Base-by-base conservation (phyloP, 139 green algal genomes). In the Closterium sp. region DNA sequence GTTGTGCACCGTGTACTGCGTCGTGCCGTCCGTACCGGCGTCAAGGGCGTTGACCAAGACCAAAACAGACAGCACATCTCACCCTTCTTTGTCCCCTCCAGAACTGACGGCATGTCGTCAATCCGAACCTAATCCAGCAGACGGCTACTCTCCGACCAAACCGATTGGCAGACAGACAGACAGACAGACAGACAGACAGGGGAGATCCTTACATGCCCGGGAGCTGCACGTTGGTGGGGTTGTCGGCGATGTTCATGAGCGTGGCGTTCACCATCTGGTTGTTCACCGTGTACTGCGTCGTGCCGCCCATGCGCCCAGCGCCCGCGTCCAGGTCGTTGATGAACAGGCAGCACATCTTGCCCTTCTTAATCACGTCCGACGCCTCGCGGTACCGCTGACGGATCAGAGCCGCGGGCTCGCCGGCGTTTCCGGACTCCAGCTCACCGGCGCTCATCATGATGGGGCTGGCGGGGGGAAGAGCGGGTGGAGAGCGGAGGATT, bases 1-100 rank as follows among this genome's bases (percentile, higher is more conserved):
- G n/a, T n/a, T n/a, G n/a, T n/a, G n/a, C n/a, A 99, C 98, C 35
- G 98, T 99, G 97, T 99, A 99, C 96, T 99, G 98, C 28, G 98
- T 55, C 36, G 36, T 55, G 36, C 36, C 98, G 95, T 85, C 97
- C 97, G 30, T 97, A 97, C 91, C 99, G 95, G n/a, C n/a, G n/a
- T n/a, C n/a, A n/a, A n/a, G n/a, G n/a, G n/a, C n/a, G n/a, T n/a
- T n/a, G n/a, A n/a, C n/a, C n/a, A n/a, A n/a, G n/a, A n/a, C n/a
- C n/a, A n/a, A n/a, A n/a, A n/a, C n/a, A n/a, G n/a, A n/a, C n/a
- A n/a, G n/a, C n/a, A n/a, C n/a, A n/a, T n/a, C n/a, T n/a, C n/a
- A n/a, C n/a, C n/a, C n/a, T n/a, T n/a, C n/a, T n/a, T n/a, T n/a
- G n/a, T n/a, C n/a, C n/a, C n/a, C n/a, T n/a, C n/a, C n/a, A n/a